Evolutionary conservation across 164 flowering plant species (phyloP).

Genomic region (Umbellularia californica): DNA sequence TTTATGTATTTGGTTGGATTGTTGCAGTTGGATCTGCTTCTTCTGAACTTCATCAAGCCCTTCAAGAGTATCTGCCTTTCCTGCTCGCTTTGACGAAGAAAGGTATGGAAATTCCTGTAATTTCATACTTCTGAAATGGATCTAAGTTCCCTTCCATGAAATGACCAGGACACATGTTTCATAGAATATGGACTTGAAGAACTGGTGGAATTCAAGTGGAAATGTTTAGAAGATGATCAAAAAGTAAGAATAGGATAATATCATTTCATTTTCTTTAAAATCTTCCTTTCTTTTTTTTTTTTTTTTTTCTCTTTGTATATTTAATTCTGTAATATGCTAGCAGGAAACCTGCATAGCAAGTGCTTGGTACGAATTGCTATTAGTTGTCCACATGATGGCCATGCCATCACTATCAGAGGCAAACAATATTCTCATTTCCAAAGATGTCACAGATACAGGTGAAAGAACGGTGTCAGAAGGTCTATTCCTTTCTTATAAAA

Average conservation of each 20-base stretch:
- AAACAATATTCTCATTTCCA: constrained; percentile 58
- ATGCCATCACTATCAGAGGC: constrained; percentile 66
- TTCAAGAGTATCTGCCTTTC: constrained; percentile 73
- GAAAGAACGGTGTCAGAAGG: constrained; percentile 65
- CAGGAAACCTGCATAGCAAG: constrained; percentile 64
- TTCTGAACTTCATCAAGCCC: constrained; percentile 44
- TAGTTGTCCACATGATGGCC: constrained; percentile 80
- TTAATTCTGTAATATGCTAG: constrained; percentile 12
- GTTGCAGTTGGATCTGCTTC: constrained; percentile 67
- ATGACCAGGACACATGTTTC: neutral
- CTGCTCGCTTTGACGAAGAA: constrained; percentile 65
- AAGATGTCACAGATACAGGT: constrained; percentile 33
- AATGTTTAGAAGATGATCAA: constrained; percentile 39
- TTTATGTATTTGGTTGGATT: neutral
- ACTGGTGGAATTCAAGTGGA: constrained; percentile 79
- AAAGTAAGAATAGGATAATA: constrained; percentile 34
- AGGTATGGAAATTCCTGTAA: constrained; percentile 33
- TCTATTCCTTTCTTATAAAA: constrained; percentile 11
- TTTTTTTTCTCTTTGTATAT: neutral
- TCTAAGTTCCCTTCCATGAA: neutral
- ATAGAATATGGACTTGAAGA: constrained; percentile 58
- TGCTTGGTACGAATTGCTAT: constrained; percentile 73
- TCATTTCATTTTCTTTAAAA: neutral
- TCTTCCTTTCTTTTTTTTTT: neutral
- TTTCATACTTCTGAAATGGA: neutral